A percentile compares a stretch with the other conserved stretches of the same genome.
These are phyloP conservation scores for Saccharomyces kudriavzevii DNA, from an alignment of 805 yeast genomes.

Conservation along the genomic window DNA sequence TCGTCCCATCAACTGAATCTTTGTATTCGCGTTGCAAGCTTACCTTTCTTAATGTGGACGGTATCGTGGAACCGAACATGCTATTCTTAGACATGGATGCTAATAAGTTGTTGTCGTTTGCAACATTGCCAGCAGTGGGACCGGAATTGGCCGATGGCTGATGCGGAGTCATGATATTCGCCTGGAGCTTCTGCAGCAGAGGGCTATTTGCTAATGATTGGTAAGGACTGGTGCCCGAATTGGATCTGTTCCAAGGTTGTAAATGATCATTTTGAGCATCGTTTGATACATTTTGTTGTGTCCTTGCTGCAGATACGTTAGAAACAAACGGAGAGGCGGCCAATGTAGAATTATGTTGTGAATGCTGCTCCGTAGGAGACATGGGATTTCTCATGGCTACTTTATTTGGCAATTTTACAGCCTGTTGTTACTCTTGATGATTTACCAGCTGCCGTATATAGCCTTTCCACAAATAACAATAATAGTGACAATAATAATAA, in stretches of 20 bases:
- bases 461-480: background rate
- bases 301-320: constrained; percentile 27
- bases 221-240: constrained; percentile 5
- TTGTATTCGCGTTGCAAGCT: constrained; percentile 19
- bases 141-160: constrained; percentile 1
- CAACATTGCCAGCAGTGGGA: background rate
- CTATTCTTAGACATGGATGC: constrained; percentile 22
- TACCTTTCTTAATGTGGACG: constrained; percentile 27
- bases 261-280: constrained; percentile 3
- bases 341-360: constrained; percentile 66
- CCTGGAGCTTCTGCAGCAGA: constrained; percentile 11
- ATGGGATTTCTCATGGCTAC: constrained; percentile 3
- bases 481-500: background rate
- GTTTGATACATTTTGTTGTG: constrained; percentile 4
- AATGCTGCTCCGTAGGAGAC: constrained; percentile 32
- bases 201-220: constrained; percentile 21
- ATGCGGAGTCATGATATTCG: constrained; percentile 31
- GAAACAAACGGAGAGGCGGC: constrained; percentile 63
- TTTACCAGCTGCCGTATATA: background rate
- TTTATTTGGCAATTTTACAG: background rate
- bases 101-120: constrained; percentile 10
- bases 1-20: constrained; percentile 7
- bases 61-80: constrained; percentile 23
- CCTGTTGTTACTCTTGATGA: background rate
- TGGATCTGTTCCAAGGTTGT: constrained; percentile 2